Conservation (phyloP, 371 early-diverging fungal species). For the Syncephalastrum racemosum region DNA sequence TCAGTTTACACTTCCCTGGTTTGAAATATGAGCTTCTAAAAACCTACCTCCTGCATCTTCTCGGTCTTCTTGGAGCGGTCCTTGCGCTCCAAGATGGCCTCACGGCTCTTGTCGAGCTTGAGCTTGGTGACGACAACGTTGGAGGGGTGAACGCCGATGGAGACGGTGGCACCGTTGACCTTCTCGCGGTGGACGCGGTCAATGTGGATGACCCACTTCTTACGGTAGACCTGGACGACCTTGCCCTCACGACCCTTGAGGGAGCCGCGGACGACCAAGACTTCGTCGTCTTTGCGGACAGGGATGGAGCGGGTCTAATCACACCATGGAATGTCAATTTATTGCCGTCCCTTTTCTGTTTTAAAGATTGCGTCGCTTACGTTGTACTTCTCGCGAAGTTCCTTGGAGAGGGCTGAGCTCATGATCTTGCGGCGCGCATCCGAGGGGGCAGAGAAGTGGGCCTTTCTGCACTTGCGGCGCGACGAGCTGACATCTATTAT, state of each 20-base stretch:
- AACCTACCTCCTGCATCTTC: conserved; percentile 44
- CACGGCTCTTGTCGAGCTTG: conserved; percentile 96
- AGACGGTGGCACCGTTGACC: conserved; percentile 93
- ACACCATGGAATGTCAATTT: conserved; percentile 9
- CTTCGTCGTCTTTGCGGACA: conserved; percentile 97
- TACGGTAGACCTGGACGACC: conserved; percentile 95
- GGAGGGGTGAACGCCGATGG: conserved; percentile 96
- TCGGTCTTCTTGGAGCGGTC: conserved; percentile 35
- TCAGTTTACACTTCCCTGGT: not conserved
- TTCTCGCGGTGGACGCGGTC: conserved; percentile 96
- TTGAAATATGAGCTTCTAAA: not conserved
- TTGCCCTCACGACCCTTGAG: conserved; percentile 98
- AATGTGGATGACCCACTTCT: conserved; percentile 98
- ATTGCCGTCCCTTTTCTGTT: conserved; percentile 12
- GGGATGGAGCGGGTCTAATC: conserved; percentile 87
- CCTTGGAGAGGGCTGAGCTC: conserved; percentile 96
- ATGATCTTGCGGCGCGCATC: conserved; percentile 93
- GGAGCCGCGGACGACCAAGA: conserved; percentile 91
- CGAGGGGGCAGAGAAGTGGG: conserved; percentile 98
- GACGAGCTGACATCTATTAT: conserved; percentile 87
- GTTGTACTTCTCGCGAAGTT: conserved; percentile 95
- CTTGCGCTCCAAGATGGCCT: conserved; percentile 83
- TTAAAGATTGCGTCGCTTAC: conserved; percentile 45
- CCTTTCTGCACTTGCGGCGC: conserved; percentile 95
- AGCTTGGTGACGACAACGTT: conserved; percentile 95